A percentile compares a stretch with the other conserved stretches of the same genome.
phyloP scores from a whole-genome alignment of 164 flowering plant species.

The Platanus orientalis region DNA sequence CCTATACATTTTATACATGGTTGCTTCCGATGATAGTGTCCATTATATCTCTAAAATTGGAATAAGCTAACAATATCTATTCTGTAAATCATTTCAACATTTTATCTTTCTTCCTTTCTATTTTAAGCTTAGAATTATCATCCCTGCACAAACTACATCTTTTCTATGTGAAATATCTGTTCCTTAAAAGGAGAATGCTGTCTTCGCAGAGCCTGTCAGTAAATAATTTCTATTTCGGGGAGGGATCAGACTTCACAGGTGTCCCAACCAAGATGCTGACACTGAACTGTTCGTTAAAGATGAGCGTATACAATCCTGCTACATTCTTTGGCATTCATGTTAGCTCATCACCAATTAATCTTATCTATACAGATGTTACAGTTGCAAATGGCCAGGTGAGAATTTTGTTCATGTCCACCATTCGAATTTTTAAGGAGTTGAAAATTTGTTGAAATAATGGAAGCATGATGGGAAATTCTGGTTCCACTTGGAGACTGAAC shows the following conservation, averaged over 20 bases:
- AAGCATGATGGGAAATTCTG: background rate
- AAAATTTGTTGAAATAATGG: background rate
- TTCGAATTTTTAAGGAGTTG: background rate
- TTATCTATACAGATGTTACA: constrained; percentile 63
- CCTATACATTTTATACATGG: too few species aligned
- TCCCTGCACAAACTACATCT: background rate
- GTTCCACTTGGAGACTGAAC: background rate
- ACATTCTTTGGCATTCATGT: constrained; percentile 91
- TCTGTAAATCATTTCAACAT: background rate
- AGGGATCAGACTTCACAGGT: constrained; percentile 75
- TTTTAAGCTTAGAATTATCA: background rate
- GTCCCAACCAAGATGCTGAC: constrained; percentile 87
- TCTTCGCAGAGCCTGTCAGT: constrained; percentile 66
- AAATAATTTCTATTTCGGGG: constrained; percentile 53
- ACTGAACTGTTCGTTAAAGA: constrained; percentile 60
- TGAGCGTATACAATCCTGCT: constrained; percentile 79
- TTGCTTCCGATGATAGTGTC: too few species aligned
- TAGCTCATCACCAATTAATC: constrained; percentile 57
- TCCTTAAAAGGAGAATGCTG: background rate
- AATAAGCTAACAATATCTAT: background rate
- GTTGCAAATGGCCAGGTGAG: constrained; percentile 84
- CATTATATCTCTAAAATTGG: background rate
- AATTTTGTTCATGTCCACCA: background rate
- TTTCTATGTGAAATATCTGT: background rate
- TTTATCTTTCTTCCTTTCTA: background rate